phyloP scores from a whole-genome alignment of 371 early-diverging fungal species.

The Mortierella sp. region DNA sequence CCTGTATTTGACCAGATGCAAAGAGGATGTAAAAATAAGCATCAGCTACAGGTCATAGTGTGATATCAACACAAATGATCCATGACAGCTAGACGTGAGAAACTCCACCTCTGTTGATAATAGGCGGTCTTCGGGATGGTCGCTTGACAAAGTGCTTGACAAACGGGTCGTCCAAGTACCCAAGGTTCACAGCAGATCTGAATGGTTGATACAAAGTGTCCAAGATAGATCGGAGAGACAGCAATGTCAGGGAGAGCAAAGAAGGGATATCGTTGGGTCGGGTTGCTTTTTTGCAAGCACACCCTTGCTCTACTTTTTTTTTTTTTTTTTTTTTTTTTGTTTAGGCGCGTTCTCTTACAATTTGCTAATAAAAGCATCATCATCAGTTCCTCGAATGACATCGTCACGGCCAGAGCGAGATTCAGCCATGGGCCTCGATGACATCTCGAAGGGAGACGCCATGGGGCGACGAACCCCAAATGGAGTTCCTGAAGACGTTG shows the following conservation, averaged over 20 bases:
- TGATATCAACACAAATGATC: not conserved
- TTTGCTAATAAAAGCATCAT: constrained; percentile 86
- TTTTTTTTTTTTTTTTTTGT: not conserved
- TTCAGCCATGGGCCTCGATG: not conserved
- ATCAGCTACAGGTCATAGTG: not conserved
- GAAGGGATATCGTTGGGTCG: no score
- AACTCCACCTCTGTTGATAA: constrained; percentile 92
- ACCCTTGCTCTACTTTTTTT: not conserved
- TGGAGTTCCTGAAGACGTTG: not conserved
- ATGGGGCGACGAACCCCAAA: not conserved
- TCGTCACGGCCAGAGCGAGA: constrained; percentile 58
- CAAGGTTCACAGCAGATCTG: constrained; percentile 85
- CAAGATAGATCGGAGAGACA: not conserved
- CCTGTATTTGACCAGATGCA: no score
- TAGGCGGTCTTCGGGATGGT: constrained; percentile 79
- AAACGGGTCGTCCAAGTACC: constrained; percentile 87
- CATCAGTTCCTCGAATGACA: constrained; percentile 84
- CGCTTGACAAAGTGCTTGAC: constrained; percentile 78
- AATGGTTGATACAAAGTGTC: not conserved
- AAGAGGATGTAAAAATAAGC: no score
- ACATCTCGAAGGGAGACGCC: no score
- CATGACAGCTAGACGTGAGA: constrained; percentile 1
- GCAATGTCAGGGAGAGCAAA: not conserved
- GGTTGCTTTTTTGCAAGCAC: no score
- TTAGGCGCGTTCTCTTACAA: constrained; percentile 61